Conservation (phyloP, 768 basidiomycete species). For the Leccinum uliginosum region DNA sequence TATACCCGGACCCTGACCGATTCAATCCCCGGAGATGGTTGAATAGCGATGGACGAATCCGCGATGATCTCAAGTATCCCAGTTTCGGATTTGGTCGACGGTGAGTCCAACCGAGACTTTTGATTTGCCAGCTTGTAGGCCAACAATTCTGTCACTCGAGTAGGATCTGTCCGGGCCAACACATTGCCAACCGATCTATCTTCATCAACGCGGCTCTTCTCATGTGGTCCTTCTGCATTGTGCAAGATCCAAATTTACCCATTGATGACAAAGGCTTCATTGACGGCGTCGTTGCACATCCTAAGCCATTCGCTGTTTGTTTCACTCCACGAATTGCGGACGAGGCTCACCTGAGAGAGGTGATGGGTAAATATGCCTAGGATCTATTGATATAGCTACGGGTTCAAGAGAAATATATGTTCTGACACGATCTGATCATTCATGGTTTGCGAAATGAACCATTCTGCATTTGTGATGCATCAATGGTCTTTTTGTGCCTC, state of each 20-base stretch:
- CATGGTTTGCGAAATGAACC: not conserved
- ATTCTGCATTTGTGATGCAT: not conserved
- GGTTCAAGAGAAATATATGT: not conserved
- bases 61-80: slow-evolving; percentile 50
- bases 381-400: not conserved
- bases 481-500: not conserved
- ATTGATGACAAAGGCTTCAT: slow-evolving; percentile 62
- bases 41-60: slow-evolving; percentile 32
- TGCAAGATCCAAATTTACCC: slow-evolving; percentile 44
- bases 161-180: slow-evolving; percentile 64
- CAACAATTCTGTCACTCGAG: not conserved
- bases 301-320: slow-evolving; percentile 52
- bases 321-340: slow-evolving; percentile 46
- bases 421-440: not conserved
- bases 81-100: slow-evolving; percentile 55
- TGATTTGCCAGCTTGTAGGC: not conserved
- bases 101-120: slow-evolving; percentile 10
- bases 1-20: slow-evolving; percentile 56
- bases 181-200: slow-evolving; percentile 57
- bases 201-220: slow-evolving; percentile 62
- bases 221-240: slow-evolving; percentile 62
- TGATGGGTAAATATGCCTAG: slow-evolving; percentile 25
- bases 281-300: slow-evolving; percentile 61
- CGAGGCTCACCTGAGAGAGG: slow-evolving; percentile 21
- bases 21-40: slow-evolving; percentile 62